phyloP scores from a whole-genome alignment of 1,284 basidiomycete species.

The Cryptococcus maquisensis region DNA sequence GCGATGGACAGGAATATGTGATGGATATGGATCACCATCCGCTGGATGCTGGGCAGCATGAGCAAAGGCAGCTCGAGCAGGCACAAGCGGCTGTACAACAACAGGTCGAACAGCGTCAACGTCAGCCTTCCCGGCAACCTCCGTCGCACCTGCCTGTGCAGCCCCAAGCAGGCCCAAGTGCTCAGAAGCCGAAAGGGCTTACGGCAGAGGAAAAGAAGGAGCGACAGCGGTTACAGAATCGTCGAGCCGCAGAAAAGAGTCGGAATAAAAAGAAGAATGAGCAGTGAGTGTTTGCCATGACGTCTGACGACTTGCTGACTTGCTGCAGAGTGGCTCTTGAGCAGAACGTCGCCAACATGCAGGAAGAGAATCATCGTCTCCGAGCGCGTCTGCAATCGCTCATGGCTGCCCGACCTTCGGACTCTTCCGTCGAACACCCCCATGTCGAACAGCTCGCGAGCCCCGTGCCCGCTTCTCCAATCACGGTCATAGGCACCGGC shows the following conservation, averaged over 20 bases:
- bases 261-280: slow-evolving; percentile 41
- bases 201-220: slow-evolving; percentile 37
- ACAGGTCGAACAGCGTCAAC: no score
- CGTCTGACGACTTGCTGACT: slow-evolving; percentile 1
- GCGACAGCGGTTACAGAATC: slow-evolving; percentile 41
- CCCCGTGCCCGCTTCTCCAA: neutral
- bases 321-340: slow-evolving; percentile 32
- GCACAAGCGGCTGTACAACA: no score
- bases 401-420: slow-evolving; percentile 12
- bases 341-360: slow-evolving; percentile 34
- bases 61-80: no score
- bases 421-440: neutral
- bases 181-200: slow-evolving; percentile 2
- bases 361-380: slow-evolving; percentile 41
- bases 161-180: no score
- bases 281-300: slow-evolving; percentile 28
- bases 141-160: no score
- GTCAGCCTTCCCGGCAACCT: no score
- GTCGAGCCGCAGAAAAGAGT: slow-evolving; percentile 42
- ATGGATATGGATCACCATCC: no score
- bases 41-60: no score
- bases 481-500: slow-evolving; percentile 3
- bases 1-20: no score
- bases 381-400: slow-evolving; percentile 29
- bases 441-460: neutral